These are phyloP conservation scores for Aegle marmelos DNA, from an alignment of 345 rosid genomes.

Conservation along the genomic window DNA sequence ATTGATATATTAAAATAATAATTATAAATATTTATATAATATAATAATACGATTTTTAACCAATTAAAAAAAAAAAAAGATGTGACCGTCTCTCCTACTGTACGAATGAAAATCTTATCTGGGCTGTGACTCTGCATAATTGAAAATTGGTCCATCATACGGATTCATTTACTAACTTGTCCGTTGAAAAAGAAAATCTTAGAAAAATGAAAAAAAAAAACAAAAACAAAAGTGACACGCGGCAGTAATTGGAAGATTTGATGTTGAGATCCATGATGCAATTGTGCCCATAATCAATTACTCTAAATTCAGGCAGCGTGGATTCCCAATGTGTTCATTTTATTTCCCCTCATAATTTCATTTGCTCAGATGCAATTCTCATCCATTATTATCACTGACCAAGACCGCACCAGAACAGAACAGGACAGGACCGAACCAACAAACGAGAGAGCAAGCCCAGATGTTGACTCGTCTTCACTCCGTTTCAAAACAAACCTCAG, in stretches of 20 bases:
- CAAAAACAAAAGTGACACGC: neutral
- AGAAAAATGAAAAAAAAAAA: too few species aligned
- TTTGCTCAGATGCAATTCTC: neutral
- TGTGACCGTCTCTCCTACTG: too few species aligned
- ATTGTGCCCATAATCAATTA: neutral
- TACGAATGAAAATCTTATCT: too few species aligned
- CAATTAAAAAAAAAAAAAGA: too few species aligned
- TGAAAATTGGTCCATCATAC: too few species aligned
- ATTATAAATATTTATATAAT: too few species aligned
- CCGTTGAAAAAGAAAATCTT: too few species aligned
- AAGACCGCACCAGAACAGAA: neutral
- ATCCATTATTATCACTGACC: neutral
- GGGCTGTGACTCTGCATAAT: too few species aligned
- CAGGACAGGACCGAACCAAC: too few species aligned
- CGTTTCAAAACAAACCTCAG: slow-evolving; percentile 21
- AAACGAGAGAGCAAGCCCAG: neutral
- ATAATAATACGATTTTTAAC: too few species aligned
- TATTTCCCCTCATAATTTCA: neutral
- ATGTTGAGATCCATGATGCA: neutral
- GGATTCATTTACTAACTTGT: too few species aligned
- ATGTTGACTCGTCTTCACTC: slow-evolving; percentile 33
- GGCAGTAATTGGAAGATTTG: neutral
- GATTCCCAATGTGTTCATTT: slow-evolving; percentile 36
- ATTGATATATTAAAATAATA: too few species aligned
- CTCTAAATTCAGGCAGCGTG: neutral